Evolutionary conservation across 83 land plant species (phyloP).

Genomic region (Picea mariana): DNA sequence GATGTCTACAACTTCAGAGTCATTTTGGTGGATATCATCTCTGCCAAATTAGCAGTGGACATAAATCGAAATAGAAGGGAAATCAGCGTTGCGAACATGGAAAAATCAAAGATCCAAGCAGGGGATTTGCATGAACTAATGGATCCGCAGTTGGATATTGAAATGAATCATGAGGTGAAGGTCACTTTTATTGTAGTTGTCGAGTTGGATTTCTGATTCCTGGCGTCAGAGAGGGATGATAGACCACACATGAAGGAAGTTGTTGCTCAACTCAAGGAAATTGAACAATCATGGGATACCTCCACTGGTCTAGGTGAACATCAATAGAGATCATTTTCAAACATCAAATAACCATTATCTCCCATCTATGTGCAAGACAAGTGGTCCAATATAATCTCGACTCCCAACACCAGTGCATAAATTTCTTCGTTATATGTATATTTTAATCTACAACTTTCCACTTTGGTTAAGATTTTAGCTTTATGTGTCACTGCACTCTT

Average conservation of each 20-base stretch:
- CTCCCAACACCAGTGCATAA: too few species aligned
- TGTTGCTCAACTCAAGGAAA: constrained; percentile 24
- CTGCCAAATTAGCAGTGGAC: too few species aligned
- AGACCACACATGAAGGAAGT: constrained; percentile 17
- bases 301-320: too few species aligned
- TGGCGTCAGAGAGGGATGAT: constrained; percentile 38
- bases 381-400: too few species aligned
- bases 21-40: not conserved
- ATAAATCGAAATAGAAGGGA: not conserved
- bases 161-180: constrained; percentile 16
- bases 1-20: not conserved
- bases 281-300: not conserved
- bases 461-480: too few species aligned
- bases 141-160: not conserved
- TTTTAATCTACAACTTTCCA: too few species aligned
- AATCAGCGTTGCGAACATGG: not conserved
- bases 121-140: not conserved
- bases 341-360: too few species aligned
- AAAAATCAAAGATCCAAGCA: not conserved
- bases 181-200: constrained; percentile 30
- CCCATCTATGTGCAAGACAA: too few species aligned
- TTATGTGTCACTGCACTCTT: too few species aligned
- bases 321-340: too few species aligned
- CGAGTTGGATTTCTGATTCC: constrained; percentile 47
- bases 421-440: too few species aligned